Percentiles rank a stretch among this genome's conserved stretches.
Evolutionary conservation across 768 basidiomycete genomes (phyloP).

Genomic region (Kwoniella sp.): DNA sequence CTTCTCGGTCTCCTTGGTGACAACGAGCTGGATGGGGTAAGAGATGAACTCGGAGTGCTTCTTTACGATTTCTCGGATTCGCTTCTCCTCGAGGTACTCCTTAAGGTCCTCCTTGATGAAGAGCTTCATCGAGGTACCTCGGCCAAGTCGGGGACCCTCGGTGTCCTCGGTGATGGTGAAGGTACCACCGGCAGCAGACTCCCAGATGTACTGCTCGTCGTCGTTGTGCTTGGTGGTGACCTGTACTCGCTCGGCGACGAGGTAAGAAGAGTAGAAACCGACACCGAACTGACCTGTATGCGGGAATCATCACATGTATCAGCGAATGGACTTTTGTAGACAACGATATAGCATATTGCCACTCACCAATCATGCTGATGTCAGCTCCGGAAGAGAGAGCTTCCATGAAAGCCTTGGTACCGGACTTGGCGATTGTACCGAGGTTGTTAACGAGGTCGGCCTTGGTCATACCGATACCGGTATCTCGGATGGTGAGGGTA

Average conservation of each 20-base stretch:
- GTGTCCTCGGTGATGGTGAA: constrained; percentile 97
- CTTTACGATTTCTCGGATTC: constrained; percentile 99
- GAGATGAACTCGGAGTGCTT: constrained; percentile 99
- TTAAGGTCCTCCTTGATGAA: constrained; percentile 98
- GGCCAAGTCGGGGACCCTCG: constrained; percentile 83
- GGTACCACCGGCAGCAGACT: constrained; percentile 98
- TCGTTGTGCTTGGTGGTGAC: constrained; percentile 99
- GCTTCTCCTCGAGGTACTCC: constrained; percentile 99
- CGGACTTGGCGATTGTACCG: constrained; percentile 61
- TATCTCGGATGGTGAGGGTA: constrained; percentile 84
- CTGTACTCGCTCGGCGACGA: constrained; percentile 97
- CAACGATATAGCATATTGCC: not conserved
- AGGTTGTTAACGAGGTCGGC: constrained; percentile 99
- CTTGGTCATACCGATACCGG: constrained; percentile 99
- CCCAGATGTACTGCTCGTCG: constrained; percentile 99
- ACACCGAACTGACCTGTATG: constrained; percentile 78
- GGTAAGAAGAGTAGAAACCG: constrained; percentile 99
- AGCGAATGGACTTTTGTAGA: not conserved
- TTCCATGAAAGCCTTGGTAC: constrained; percentile 95
- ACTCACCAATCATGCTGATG: constrained; percentile 81
- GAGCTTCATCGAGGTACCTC: constrained; percentile 75
- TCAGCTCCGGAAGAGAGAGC: constrained; percentile 69
- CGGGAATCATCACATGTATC: not conserved
- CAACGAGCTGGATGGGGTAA: constrained; percentile 97
- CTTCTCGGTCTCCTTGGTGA: constrained; percentile 99